Evolutionary conservation across 2,329 filamentous ascomycete species (phyloP), one percentile per base, ranked within the genome.

Genomic region (Domatiomyces catenatus): DNA sequence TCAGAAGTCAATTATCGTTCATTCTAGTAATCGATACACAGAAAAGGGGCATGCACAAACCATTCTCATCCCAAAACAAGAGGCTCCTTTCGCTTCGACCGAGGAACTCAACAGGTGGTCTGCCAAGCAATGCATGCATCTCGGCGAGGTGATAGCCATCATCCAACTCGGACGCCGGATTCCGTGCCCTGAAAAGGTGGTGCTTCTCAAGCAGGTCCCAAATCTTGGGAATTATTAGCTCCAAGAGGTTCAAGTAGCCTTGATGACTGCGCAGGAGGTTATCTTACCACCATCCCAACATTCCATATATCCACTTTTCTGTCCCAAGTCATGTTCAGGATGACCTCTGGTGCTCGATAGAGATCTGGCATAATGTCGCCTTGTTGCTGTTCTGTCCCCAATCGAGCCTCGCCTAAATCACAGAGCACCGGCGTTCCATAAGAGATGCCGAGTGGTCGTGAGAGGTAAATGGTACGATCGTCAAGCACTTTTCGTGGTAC

Each of bases 291-390:
- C 48, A 56, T 50, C 17, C 50, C 63, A 28, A 63, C 51, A 48
- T 59, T 63, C 62, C 63, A 64, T 8, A 64, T 60, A 50, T 64
- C 59, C 32, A 61, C 59, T 32, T 53, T 58, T 19, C 56, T 55
- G 44, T 55, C 55, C 63, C 61, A 64, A 5, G 32, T 45, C 60
- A 64, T 62, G n/a, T 58, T 47, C 39, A 65, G 48, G 8, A 63
- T 57, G 15, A 64, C 59, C 51, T 64, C 61, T 2, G 61, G 63
- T n/a, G 63, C 59, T 6, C 61, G 48, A 46, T 64, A 64, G 7
- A 59, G 42, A 47, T 59, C 49, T 4, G 63, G 60, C 55, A 57
- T 57, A 46, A 62, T 61, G 52, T 58, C 54, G 5, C 50, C 60
- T 7, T 50, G 8, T 44, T 57, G 54, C 15, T 57, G 45, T 15